Percentiles rank a stretch among this genome's conserved stretches.
Evolutionary conservation across 192 early-diverging fungal species (phyloP).

Genomic region (Coemansia sp.): DNA sequence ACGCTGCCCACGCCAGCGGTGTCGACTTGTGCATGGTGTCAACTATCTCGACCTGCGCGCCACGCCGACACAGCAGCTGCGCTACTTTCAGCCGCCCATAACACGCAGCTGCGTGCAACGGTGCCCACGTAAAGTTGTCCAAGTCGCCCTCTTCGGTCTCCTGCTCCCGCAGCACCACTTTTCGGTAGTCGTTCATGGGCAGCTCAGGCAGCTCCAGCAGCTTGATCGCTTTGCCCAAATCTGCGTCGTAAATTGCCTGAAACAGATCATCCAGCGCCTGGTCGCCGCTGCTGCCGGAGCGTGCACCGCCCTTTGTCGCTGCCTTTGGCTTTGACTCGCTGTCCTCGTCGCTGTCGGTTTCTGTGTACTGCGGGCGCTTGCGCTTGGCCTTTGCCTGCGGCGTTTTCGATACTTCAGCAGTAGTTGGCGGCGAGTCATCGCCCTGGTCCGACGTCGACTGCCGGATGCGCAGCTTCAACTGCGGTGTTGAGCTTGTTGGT

Average conservation of each 20-base stretch:
- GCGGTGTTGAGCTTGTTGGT: conserved; percentile 7
- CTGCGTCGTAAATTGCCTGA: conserved; percentile 50
- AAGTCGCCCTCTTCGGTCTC: conserved; percentile 53
- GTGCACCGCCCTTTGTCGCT: neutral
- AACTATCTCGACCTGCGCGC: conserved; percentile 74
- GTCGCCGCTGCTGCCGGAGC: neutral
- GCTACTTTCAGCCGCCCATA: conserved; percentile 71
- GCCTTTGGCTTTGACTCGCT: conserved; percentile 10
- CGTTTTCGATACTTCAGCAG: neutral
- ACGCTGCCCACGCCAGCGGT: conserved; percentile 91
- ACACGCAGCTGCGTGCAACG: conserved; percentile 84
- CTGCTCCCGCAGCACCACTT: conserved; percentile 50
- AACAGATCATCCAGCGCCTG: conserved; percentile 43
- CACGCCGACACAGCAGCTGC: conserved; percentile 66
- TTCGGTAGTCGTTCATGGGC: conserved; percentile 39
- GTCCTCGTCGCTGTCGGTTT: conserved; percentile 11
- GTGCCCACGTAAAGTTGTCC: conserved; percentile 74
- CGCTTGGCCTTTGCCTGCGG: conserved; percentile 28
- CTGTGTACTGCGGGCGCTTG: conserved; percentile 29
- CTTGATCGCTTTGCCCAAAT: conserved; percentile 29
- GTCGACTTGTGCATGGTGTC: conserved; percentile 84
- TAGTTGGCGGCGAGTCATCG: neutral
- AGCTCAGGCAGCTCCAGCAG: conserved; percentile 37
- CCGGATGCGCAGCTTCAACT: conserved; percentile 37
- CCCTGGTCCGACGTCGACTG: conserved; percentile 21